Evolutionary conservation across 1,139 yeast species (phyloP).

Genomic region (Wickerhamomyces sp.): DNA sequence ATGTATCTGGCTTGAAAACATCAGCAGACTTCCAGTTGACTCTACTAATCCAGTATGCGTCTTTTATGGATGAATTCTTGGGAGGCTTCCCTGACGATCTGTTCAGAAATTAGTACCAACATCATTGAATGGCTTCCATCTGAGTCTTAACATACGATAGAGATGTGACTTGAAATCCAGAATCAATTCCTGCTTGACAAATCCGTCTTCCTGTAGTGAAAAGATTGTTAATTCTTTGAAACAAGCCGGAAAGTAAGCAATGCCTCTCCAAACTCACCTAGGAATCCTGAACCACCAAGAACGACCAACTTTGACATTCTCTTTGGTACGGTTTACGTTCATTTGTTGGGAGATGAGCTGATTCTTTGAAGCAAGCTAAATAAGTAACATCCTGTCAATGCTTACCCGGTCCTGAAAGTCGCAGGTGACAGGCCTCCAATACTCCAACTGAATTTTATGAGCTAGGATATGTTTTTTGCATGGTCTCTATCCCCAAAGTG

Average conservation of each 20-base stretch:
- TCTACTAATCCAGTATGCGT: constrained; percentile 45
- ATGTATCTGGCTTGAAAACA: constrained; percentile 59
- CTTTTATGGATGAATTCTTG: constrained; percentile 25
- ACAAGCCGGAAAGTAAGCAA: too few species aligned
- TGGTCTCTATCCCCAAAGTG: too few species aligned
- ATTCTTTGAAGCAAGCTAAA: too few species aligned
- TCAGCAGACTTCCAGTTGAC: constrained; percentile 71
- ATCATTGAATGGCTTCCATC: too few species aligned
- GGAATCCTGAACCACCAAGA: constrained; percentile 84
- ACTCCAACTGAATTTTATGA: too few species aligned
- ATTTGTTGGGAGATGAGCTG: not conserved
- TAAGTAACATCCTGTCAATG: too few species aligned
- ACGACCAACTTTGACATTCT: constrained; percentile 37
- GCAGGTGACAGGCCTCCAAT: too few species aligned
- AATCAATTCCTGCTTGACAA: constrained; percentile 59
- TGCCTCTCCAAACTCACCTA: constrained; percentile 34
- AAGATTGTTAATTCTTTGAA: constrained; percentile 1
- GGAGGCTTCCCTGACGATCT: constrained; percentile 56
- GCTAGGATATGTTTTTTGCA: too few species aligned
- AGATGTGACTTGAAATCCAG: constrained; percentile 63
- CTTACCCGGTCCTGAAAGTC: too few species aligned
- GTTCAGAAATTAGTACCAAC: not conserved
- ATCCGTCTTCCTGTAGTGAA: constrained; percentile 48
- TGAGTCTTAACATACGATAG: constrained; percentile 37
- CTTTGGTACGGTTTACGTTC: not conserved